phyloP scores from a whole-genome alignment of 441 rosid genomes.

The Adansonia grandidieri region DNA sequence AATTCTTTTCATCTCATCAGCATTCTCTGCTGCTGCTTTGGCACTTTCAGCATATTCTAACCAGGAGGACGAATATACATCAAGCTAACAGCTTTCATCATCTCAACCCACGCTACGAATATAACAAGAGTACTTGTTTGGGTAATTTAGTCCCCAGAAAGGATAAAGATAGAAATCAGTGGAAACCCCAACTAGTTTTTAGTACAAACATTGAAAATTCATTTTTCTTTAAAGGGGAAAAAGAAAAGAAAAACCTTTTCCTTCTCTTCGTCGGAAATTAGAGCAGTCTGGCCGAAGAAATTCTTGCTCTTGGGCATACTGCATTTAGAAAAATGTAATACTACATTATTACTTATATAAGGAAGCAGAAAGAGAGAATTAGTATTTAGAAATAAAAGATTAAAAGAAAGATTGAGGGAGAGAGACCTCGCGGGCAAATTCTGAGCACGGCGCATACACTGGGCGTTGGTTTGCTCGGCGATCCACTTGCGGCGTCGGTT shows the following conservation, averaged over 20 bases:
- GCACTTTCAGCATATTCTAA: conserved; percentile 86
- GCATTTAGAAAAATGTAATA: conserved; percentile 17
- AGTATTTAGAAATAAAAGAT: neutral
- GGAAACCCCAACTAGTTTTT: neutral
- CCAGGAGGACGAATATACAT: conserved; percentile 98
- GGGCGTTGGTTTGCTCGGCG: conserved; percentile 88
- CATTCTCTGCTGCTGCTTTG: conserved; percentile 76
- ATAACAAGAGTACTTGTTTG: neutral
- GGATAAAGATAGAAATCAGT: neutral
- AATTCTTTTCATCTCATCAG: conserved; percentile 50
- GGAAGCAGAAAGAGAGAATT: neutral
- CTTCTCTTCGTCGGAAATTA: conserved; percentile 86
- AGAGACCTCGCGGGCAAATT: conserved; percentile 82
- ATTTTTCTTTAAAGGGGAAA: no score
- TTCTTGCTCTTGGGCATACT: conserved; percentile 95
- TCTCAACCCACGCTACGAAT: conserved; percentile 56
- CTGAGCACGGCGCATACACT: conserved; percentile 72
- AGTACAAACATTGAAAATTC: no score
- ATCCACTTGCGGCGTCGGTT: conserved; percentile 98
- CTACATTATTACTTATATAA: neutral
- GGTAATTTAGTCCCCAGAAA: neutral
- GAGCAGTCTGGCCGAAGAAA: conserved; percentile 86
- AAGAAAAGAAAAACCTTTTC: conserved; percentile 58
- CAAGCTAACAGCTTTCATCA: conserved; percentile 96
- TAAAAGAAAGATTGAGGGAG: neutral